A percentile compares a stretch with the other conserved stretches of the same genome.
phyloP scores from a whole-genome alignment of 192 early-diverging fungal genomes.

The Coemansia sp. region DNA sequence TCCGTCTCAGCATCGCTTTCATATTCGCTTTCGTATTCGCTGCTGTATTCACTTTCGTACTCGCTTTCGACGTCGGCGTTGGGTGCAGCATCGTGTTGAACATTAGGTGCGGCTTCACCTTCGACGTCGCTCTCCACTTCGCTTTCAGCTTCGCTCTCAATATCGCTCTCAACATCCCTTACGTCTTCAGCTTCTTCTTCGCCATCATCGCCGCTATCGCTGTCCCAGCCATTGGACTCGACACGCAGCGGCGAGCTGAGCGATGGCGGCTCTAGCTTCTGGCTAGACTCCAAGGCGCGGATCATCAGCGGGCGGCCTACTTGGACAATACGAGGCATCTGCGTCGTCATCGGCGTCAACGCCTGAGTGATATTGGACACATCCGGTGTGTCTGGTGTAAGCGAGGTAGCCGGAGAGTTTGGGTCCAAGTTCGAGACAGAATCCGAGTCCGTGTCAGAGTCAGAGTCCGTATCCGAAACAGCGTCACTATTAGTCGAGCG shows the following conservation, averaged over 20 bases:
- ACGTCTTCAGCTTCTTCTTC: not conserved
- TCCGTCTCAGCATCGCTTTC: not conserved
- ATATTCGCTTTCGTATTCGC: not conserved
- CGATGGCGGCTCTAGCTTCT: constrained; percentile 4
- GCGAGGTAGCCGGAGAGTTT: constrained; percentile 16
- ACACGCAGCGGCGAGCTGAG: constrained; percentile 30
- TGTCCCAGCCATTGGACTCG: constrained; percentile 36
- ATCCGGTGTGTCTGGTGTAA: constrained; percentile 29
- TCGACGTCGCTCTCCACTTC: not conserved
- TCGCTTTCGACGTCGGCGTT: not conserved
- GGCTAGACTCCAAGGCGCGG: constrained; percentile 15
- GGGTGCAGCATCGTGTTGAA: not conserved
- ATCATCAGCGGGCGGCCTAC: constrained; percentile 24
- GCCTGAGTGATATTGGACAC: constrained; percentile 18
- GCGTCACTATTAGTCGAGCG: not conserved
- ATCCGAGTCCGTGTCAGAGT: not conserved
- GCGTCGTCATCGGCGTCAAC: constrained; percentile 17
- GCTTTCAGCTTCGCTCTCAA: constrained; percentile 5
- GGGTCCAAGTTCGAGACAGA: not conserved
- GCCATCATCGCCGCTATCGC: constrained; percentile 24
- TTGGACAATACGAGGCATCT: constrained; percentile 46
- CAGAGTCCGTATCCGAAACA: not conserved
- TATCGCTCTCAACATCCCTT: constrained; percentile 11
- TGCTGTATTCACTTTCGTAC: not conserved
- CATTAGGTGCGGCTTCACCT: not conserved